A percentile compares a stretch with the other conserved stretches of the same genome.
These are phyloP conservation scores for Coniochaeta ligniaria DNA, from an alignment of 2,329 filamentous ascomycete species.

Conservation along the genomic window DNA sequence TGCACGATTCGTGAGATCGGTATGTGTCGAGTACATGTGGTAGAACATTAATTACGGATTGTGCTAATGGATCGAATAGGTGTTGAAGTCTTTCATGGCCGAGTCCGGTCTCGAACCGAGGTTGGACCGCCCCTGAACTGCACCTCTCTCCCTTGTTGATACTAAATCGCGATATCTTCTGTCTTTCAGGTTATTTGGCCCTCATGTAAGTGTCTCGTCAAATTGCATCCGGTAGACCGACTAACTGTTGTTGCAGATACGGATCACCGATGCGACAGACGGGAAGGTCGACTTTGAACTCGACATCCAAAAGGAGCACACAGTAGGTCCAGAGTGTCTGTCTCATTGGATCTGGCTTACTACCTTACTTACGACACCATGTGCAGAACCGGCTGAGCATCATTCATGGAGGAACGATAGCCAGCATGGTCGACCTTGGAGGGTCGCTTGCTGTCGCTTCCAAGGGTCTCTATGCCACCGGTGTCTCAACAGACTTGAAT, in stretches of 20 bases:
- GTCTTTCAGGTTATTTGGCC: constrained; percentile 29
- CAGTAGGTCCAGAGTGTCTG: constrained; percentile 36
- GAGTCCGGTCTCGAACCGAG: constrained; percentile 85
- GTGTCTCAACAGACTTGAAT: constrained; percentile 59
- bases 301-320: constrained; percentile 67
- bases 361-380: neutral
- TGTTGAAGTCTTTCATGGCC: constrained; percentile 76
- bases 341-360: neutral
- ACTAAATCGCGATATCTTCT: neutral
- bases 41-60: neutral
- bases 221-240: neutral
- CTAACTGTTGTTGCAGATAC: constrained; percentile 41
- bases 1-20: constrained; percentile 23
- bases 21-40: constrained; percentile 7
- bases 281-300: constrained; percentile 72
- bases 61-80: constrained; percentile 37
- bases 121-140: constrained; percentile 36
- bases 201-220: constrained; percentile 24
- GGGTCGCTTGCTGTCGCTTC: constrained; percentile 61
- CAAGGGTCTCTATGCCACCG: constrained; percentile 54
- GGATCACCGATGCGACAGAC: constrained; percentile 54
- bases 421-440: constrained; percentile 64
- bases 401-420: constrained; percentile 72
- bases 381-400: constrained; percentile 66
- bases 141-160: neutral